Percentiles rank a stretch among this genome's conserved stretches.
These are phyloP conservation scores for Fraxinus dipetala DNA, from an alignment of 305 asterid species.

Conservation along the genomic window DNA sequence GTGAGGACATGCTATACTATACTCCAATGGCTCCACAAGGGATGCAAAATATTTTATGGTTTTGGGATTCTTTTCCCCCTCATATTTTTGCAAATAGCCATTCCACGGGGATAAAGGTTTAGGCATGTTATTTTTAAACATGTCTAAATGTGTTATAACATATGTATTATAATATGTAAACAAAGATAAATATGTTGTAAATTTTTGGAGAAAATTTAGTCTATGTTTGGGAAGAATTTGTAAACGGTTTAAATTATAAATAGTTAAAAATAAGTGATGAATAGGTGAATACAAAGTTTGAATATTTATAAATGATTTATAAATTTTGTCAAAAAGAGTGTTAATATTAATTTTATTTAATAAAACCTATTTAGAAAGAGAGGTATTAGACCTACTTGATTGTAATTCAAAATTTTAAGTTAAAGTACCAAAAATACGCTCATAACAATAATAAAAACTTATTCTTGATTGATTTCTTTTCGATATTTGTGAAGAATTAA, in stretches of 20 bases:
- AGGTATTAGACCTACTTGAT: neutral
- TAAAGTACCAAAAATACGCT: neutral
- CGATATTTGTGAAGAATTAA: too few species aligned
- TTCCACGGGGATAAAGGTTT: neutral
- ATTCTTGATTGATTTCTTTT: too few species aligned
- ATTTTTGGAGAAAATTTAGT: neutral
- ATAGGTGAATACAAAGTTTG: neutral
- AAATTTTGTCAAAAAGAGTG: neutral
- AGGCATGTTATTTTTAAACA: too few species aligned
- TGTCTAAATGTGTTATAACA: neutral
- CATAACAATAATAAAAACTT: too few species aligned
- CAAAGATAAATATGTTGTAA: neutral
- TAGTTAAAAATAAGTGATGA: too few species aligned
- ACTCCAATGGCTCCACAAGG: neutral
- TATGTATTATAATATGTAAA: neutral
- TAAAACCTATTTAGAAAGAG: neutral
- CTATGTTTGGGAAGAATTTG: neutral
- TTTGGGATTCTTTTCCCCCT: neutral
- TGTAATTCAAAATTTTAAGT: neutral
- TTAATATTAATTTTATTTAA: neutral
- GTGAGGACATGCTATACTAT: neutral
- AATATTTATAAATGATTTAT: too few species aligned
- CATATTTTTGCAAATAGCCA: neutral
- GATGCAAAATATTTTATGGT: neutral
- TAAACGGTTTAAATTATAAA: too few species aligned